Evolutionary conservation across 192 early-diverging fungal species (phyloP), one percentile per base, ranked within the genome.

Genomic region (Coemansia sp.): DNA sequence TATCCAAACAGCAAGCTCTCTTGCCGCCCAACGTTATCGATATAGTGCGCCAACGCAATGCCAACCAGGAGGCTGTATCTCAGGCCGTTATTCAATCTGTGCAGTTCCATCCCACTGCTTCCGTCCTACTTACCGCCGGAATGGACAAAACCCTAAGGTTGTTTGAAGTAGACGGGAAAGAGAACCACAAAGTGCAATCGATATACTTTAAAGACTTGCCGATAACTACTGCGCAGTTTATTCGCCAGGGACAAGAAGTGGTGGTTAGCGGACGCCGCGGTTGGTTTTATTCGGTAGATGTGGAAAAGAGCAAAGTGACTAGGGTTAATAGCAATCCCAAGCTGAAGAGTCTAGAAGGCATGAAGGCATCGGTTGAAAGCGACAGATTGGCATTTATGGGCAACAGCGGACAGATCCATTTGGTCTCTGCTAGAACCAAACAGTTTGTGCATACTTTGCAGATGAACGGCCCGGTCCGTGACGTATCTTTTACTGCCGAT

Each of bases 111-210:
- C 96, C 96, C 8, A 89, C 82, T 41, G 87, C 91, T 9, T 86
- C 87, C 39, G 91, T 97, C 19, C 52, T 97, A 42, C 58, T 98
- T 62, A 96, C 94, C 0, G 88, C 87, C 3, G 93, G 94, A 6
- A 79, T 89, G 19, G 95, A 98, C 69, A 86, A 84, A 59, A 94
- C 94, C 13, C 56, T 98, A 56, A 80, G 90, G 7, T 61, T 98
- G 38, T 96, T 96, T 43, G 72, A 92, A 46, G 82, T 96, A 6
- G 94, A 98, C 50, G 94, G 94, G 16, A 93, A 92, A 69, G 63
- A 88, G 31, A 98, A 98, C 71, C 90, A 86, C 41, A 89, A 94
- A 72, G 83, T 98, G 50, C 92, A 94, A 77, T 88, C 86, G 9
- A 71, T 97, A n/a, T 82, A 82, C 54, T 83, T 95, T 61, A 88